phyloP scores from a whole-genome alignment of 805 yeast species.

The Kodamaea nitidulidarum region DNA sequence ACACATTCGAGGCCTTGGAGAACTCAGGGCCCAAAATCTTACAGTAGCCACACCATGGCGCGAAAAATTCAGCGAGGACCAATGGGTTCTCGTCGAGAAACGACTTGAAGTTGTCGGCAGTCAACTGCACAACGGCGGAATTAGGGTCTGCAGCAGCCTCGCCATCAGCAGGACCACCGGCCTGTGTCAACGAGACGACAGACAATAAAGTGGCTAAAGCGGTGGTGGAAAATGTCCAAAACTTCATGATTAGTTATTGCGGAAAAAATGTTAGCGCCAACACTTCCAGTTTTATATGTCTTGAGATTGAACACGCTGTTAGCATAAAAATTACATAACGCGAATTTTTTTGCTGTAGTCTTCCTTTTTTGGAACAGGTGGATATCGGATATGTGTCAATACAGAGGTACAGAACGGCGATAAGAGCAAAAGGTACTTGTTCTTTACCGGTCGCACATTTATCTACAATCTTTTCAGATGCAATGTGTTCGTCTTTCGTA shows the following conservation, averaged over 20 bases:
- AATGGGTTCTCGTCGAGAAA: conserved; percentile 71
- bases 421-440: no score
- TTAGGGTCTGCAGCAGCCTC: conserved; percentile 75
- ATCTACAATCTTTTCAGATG: no score
- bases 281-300: conserved; percentile 1
- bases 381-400: no score
- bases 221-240: conserved; percentile 37
- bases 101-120: conserved; percentile 57
- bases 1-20: conserved; percentile 62
- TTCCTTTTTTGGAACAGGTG: background rate
- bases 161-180: conserved; percentile 42
- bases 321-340: conserved; percentile 4
- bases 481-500: no score
- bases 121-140: conserved; percentile 82
- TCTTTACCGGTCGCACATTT: no score
- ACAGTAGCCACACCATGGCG: conserved; percentile 99
- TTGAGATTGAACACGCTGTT: conserved; percentile 6
- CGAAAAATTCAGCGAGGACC: conserved; percentile 83
- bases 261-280: background rate
- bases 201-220: conserved; percentile 36
- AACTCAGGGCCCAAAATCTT: conserved; percentile 82
- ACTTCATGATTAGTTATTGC: conserved; percentile 26
- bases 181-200: conserved; percentile 29
- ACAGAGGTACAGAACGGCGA: no score
- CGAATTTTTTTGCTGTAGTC: background rate